phyloP scores from a whole-genome alignment of 345 rosid genomes.

The Lagerstroemia speciosa region DNA sequence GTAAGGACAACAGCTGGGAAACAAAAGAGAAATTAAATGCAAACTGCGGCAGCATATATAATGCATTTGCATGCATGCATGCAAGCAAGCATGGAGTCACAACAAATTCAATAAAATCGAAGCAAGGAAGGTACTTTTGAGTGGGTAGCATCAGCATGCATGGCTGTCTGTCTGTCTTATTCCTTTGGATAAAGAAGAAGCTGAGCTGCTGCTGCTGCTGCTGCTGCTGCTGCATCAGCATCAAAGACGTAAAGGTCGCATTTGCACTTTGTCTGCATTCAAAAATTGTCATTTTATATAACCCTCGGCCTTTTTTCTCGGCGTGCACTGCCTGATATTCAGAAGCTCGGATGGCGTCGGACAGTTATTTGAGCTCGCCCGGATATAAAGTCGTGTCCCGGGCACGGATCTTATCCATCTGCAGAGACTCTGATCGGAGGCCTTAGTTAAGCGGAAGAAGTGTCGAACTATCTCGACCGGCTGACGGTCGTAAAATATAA shows the following conservation, averaged over 20 bases:
- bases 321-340: too few species aligned
- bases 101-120: slow-evolving; percentile 6
- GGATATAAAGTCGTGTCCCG: too few species aligned
- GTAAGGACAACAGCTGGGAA: background rate
- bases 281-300: background rate
- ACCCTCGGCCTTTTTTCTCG: too few species aligned
- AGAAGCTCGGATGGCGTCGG: too few species aligned
- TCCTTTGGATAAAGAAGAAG: slow-evolving; percentile 3
- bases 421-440: too few species aligned
- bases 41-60: slow-evolving; percentile 4
- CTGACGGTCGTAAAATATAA: too few species aligned
- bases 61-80: slow-evolving; percentile 2
- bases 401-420: too few species aligned
- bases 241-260: background rate
- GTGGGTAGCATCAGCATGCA: slow-evolving; percentile 1
- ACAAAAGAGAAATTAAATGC: slow-evolving; percentile 4
- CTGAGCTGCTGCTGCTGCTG: too few species aligned
- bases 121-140: slow-evolving; percentile 7
- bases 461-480: too few species aligned
- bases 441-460: too few species aligned
- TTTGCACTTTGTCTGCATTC: background rate
- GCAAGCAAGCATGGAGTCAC: background rate
- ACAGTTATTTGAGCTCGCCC: too few species aligned
- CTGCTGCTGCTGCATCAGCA: too few species aligned
- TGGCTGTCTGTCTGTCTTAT: background rate